phyloP scores from a whole-genome alignment of 108 stramenopile species.

The Pseudonitzschia multiseries region DNA sequence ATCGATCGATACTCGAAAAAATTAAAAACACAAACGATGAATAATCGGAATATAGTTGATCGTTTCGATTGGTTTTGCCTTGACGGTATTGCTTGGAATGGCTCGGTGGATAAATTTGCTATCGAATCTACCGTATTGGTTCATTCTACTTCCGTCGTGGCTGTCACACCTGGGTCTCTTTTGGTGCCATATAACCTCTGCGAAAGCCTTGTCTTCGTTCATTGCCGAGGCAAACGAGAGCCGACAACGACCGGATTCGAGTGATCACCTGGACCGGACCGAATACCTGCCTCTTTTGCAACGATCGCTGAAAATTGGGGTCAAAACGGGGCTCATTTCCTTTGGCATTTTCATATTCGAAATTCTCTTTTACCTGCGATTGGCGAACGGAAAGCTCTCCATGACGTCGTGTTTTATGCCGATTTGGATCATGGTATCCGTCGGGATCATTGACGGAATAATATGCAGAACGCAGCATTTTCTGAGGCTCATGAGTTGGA shows the following conservation, averaged over 20 bases:
- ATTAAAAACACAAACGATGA: neutral
- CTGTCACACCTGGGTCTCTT: slow-evolving; percentile 70
- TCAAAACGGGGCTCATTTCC: slow-evolving; percentile 84
- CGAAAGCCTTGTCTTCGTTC: slow-evolving; percentile 68
- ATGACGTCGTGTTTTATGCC: slow-evolving; percentile 55
- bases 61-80: slow-evolving; percentile 71
- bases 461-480: slow-evolving; percentile 86
- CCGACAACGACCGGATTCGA: slow-evolving; percentile 75
- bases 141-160: slow-evolving; percentile 78
- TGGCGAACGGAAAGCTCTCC: slow-evolving; percentile 44
- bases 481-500: slow-evolving; percentile 64
- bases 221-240: slow-evolving; percentile 82
- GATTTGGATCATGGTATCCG: slow-evolving; percentile 72
- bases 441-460: slow-evolving; percentile 71
- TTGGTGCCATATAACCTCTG: slow-evolving; percentile 64
- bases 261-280: slow-evolving; percentile 81
- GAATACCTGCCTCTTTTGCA: slow-evolving; percentile 85
- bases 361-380: slow-evolving; percentile 63
- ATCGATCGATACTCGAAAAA: neutral
- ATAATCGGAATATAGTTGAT: slow-evolving; percentile 48
- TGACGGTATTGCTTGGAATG: slow-evolving; percentile 66
- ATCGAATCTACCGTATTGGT: slow-evolving; percentile 63
- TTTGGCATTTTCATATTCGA: slow-evolving; percentile 80
- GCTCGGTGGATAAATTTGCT: slow-evolving; percentile 69
- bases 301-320: slow-evolving; percentile 78